Conservation (phyloP, 371 early-diverging fungal species). For the Mortierella sp. region DNA sequence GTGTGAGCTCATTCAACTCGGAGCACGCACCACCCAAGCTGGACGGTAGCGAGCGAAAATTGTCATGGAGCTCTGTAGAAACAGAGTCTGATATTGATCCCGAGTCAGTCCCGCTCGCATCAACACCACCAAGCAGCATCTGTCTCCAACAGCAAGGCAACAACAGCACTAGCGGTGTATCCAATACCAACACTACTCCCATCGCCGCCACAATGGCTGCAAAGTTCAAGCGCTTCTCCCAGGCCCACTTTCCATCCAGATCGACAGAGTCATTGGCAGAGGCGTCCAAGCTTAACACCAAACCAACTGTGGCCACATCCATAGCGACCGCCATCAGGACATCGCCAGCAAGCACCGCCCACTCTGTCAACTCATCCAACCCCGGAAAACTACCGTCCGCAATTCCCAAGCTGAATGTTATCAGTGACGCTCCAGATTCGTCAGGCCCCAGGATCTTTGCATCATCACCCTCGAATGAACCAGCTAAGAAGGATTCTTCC, state of each 20-base stretch:
- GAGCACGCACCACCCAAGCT: slow-evolving; percentile 31
- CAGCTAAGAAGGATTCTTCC: slow-evolving; percentile 40
- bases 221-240: slow-evolving; percentile 50
- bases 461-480: slow-evolving; percentile 33
- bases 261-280: slow-evolving; percentile 29
- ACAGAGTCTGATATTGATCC: slow-evolving; percentile 50
- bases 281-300: slow-evolving; percentile 45
- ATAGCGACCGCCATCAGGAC: slow-evolving; percentile 49
- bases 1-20: slow-evolving; percentile 39
- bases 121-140: slow-evolving; percentile 14
- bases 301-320: slow-evolving; percentile 53
- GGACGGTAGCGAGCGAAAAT: slow-evolving; percentile 13
- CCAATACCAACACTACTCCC: slow-evolving; percentile 5
- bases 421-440: slow-evolving; percentile 21
- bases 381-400: slow-evolving; percentile 18
- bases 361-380: slow-evolving; percentile 14
- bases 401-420: slow-evolving; percentile 32
- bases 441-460: slow-evolving; percentile 30
- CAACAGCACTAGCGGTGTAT: slow-evolving; percentile 20
- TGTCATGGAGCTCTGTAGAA: slow-evolving; percentile 44
- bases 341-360: slow-evolving; percentile 26
- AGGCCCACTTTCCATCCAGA: slow-evolving; percentile 35
- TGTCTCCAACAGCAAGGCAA: slow-evolving; percentile 29
- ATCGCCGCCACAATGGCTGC: slow-evolving; percentile 34
- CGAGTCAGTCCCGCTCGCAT: slow-evolving; percentile 18